Conservation (phyloP, 2,329 filamentous ascomycete genomes). For the Periconia macrospinosa region DNA sequence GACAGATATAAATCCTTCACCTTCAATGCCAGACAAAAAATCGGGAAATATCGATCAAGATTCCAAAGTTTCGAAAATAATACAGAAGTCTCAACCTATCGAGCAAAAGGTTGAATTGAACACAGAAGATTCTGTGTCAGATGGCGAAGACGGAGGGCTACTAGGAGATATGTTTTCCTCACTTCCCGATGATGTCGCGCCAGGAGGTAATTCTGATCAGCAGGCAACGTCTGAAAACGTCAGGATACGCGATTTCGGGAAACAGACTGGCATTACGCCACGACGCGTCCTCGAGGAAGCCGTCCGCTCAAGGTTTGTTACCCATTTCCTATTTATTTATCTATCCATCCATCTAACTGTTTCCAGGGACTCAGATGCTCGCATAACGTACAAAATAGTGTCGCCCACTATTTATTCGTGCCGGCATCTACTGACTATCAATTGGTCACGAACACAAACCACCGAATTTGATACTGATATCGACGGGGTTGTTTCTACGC, state of each 20-base stretch:
- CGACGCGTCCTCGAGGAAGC: constrained; percentile 79
- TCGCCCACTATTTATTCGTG: constrained; percentile 76
- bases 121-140: constrained; percentile 2
- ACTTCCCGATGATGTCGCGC: constrained; percentile 48
- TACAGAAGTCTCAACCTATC: background rate
- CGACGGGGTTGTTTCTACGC: constrained; percentile 46
- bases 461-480: constrained; percentile 47
- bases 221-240: constrained; percentile 53
- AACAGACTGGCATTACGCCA: constrained; percentile 75
- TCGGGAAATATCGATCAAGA: background rate
- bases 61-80: background rate
- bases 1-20: background rate
- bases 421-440: constrained; percentile 72
- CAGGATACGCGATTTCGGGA: constrained; percentile 79
- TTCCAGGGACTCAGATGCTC: constrained; percentile 68
- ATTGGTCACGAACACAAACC: constrained; percentile 77
- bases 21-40: background rate
- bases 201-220: constrained; percentile 16
- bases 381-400: constrained; percentile 67
- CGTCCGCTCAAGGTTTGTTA: constrained; percentile 72
- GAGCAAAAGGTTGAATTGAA: background rate
- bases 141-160: constrained; percentile 58
- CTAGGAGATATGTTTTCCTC: constrained; percentile 62
- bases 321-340: background rate
- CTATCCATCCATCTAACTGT: background rate